Evolutionary conservation across 129 eudicot genomes (phyloP).

Genomic region (Daucus carota): DH1_v3.0 NC_030387.2:3889001-3889500

Average conservation of each 20-base stretch:
- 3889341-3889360: slow-evolving; percentile 42
- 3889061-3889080: background rate
- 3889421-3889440: background rate
- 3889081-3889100: background rate
- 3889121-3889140: slow-evolving; percentile 5
- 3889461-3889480: background rate
- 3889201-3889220: slow-evolving; percentile 18
- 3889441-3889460: background rate
- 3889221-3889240: slow-evolving; percentile 19
- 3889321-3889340: slow-evolving; percentile 35
- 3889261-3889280: slow-evolving; percentile 5
- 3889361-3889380: slow-evolving; percentile 16
- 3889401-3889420: slow-evolving; percentile 13
- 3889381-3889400: background rate
- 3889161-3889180: slow-evolving; percentile 6
- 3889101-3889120: background rate
- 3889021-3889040: slow-evolving; percentile 42
- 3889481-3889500: background rate
- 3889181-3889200: slow-evolving; percentile 17
- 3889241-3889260: background rate
- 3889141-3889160: slow-evolving; percentile 3
- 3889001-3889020: slow-evolving; percentile 20
- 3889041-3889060: slow-evolving; percentile 5
- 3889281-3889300: slow-evolving; percentile 15
- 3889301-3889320: slow-evolving; percentile 9